These are phyloP conservation scores for Nakazawaea populi DNA, from an alignment of 805 yeast species.

Conservation along the genomic window DNA sequence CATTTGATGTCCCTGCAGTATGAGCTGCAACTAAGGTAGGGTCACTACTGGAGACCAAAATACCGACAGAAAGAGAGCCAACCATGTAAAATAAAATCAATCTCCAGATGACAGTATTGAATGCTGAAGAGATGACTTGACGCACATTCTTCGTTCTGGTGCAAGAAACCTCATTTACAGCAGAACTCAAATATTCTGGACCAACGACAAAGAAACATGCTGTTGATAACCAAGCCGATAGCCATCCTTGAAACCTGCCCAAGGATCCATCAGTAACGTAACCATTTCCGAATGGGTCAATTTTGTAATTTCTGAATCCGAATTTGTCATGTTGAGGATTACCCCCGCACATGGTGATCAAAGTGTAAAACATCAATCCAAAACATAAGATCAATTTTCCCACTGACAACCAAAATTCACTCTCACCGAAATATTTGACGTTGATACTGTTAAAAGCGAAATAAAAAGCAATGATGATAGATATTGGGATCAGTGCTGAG, in stretches of 20 bases:
- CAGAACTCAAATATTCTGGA: conserved; percentile 39
- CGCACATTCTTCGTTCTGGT: conserved; percentile 27
- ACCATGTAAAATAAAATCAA: conserved; percentile 39
- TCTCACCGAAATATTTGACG: conserved; percentile 45
- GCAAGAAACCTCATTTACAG: conserved; percentile 33
- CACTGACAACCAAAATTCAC: conserved; percentile 41
- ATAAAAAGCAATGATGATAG: conserved; percentile 36
- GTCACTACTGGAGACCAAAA: conserved; percentile 31
- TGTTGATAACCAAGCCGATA: conserved; percentile 28
- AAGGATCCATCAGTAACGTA: conserved; percentile 28
- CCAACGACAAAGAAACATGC: conserved; percentile 36
- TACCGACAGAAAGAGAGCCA: conserved; percentile 35
- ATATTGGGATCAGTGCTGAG: conserved; percentile 40
- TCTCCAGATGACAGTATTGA: conserved; percentile 36
- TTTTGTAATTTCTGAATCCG: conserved; percentile 42
- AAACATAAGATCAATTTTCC: conserved; percentile 42
- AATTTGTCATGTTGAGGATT: conserved; percentile 45
- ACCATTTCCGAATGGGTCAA: conserved; percentile 35
- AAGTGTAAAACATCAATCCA: conserved; percentile 43
- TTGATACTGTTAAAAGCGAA: conserved; percentile 38
- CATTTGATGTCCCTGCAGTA: conserved; percentile 57
- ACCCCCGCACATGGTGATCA: conserved; percentile 52
- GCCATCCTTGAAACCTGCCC: conserved; percentile 37
- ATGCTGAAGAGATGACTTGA: conserved; percentile 31
- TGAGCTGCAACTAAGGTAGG: conserved; percentile 37